Conservation (phyloP, 352 stramenopile genomes). For the Saprolegnia diclina region DNA sequence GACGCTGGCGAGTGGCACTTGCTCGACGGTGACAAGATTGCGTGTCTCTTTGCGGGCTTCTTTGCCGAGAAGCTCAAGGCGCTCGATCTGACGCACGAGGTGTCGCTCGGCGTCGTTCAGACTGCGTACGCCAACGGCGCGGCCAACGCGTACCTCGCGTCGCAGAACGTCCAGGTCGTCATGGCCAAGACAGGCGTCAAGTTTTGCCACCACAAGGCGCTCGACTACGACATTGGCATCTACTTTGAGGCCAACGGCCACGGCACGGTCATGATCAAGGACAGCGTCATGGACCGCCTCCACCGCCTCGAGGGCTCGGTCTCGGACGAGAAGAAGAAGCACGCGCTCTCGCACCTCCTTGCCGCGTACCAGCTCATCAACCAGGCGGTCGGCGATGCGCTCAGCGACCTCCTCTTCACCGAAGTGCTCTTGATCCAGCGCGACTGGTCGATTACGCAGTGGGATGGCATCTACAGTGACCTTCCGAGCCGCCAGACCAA, state of each 20-base stretch:
- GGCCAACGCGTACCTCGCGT: constrained; percentile 85
- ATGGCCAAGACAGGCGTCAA: constrained; percentile 98
- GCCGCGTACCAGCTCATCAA: constrained; percentile 91
- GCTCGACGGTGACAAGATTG: constrained; percentile 98
- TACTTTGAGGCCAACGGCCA: constrained; percentile 99
- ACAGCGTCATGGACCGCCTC: constrained; percentile 79
- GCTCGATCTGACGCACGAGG: constrained; percentile 64
- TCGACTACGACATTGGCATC: constrained; percentile 96
- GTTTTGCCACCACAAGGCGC: constrained; percentile 93
- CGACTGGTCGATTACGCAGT: constrained; percentile 86
- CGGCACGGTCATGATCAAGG: constrained; percentile 96
- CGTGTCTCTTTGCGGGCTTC: constrained; percentile 93
- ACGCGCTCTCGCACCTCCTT: constrained; percentile 75
- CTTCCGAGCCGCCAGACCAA: constrained; percentile 89
- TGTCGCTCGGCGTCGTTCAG: constrained; percentile 95
- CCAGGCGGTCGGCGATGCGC: constrained; percentile 96
- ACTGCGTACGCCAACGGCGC: constrained; percentile 99
- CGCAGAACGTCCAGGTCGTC: constrained; percentile 59
- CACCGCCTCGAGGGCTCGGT: constrained; percentile 70
- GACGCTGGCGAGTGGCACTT: constrained; percentile 69
- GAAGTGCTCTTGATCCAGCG: constrained; percentile 91
- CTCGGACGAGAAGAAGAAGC: constrained; percentile 74
- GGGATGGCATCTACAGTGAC: constrained; percentile 93
- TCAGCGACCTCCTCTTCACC: constrained; percentile 95
- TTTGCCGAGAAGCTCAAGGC: constrained; percentile 86